phyloP scores from a whole-genome alignment of 441 rosid species.

The Gossypium schwendimanii region DNA sequence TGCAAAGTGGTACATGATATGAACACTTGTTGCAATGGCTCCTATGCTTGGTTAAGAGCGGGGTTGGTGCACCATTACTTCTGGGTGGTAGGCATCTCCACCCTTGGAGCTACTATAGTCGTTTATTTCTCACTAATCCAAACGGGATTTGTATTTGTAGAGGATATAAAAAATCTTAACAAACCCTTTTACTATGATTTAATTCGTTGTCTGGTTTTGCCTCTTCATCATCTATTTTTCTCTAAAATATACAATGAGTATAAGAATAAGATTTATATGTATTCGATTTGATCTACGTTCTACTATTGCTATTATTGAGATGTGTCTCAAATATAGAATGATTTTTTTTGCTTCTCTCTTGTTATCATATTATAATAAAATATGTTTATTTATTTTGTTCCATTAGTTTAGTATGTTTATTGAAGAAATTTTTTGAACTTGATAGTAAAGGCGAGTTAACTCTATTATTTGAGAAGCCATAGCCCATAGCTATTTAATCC shows the following conservation, averaged over 20 bases:
- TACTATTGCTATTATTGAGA: no score
- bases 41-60: slow-evolving; percentile 4
- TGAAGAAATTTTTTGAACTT: no score
- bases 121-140: slow-evolving; percentile 3
- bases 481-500: no score
- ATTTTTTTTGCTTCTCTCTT: no score
- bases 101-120: neutral
- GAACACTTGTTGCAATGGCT: neutral
- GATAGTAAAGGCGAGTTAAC: no score
- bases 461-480: no score
- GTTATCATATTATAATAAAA: no score
- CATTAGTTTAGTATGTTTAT: no score
- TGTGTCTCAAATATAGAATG: no score
- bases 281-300: no score
- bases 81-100: slow-evolving; percentile 8
- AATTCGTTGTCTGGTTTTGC: neutral
- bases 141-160: neutral
- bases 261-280: no score
- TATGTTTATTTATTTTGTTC: no score
- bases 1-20: neutral
- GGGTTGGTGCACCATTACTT: slow-evolving; percentile 11
- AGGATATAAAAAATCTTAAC: neutral
- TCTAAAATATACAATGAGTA: neutral
- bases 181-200: neutral
- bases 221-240: neutral